phyloP scores from a whole-genome alignment of 768 basidiomycete genomes.

The Russula olivacea region DNA sequence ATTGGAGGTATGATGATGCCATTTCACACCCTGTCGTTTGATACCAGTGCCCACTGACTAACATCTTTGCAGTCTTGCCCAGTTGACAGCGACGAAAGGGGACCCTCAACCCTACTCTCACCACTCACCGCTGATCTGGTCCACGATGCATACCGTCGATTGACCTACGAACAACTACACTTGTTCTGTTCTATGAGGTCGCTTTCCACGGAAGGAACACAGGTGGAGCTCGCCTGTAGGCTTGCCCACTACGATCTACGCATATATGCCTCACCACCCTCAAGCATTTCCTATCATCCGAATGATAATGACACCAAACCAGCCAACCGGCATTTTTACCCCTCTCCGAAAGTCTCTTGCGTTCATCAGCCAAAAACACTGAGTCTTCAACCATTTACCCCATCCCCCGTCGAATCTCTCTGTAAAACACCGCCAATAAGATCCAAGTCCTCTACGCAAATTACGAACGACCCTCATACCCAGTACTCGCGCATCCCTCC shows the following conservation, averaged over 20 bases:
- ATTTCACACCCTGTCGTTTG: not conserved
- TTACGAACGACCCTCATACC: conserved; percentile 24
- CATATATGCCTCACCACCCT: conserved; percentile 55
- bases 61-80: conserved; percentile 1
- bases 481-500: conserved; percentile 36
- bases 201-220: conserved; percentile 58
- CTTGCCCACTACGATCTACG: conserved; percentile 72
- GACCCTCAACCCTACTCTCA: not conserved
- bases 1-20: conserved; percentile 7
- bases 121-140: conserved; percentile 39
- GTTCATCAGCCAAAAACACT: not conserved
- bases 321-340: not conserved
- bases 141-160: conserved; percentile 60
- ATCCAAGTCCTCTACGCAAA: conserved; percentile 12
- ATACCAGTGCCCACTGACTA: not conserved
- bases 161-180: conserved; percentile 60
- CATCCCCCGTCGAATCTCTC: not conserved
- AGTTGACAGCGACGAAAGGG: not conserved
- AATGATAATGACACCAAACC: conserved; percentile 5
- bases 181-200: conserved; percentile 71
- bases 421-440: not conserved
- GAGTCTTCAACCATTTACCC: not conserved
- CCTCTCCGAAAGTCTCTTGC: not conserved
- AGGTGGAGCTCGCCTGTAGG: conserved; percentile 60
- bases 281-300: conserved; percentile 26